These are phyloP conservation scores for Babesia gibsoni DNA, from an alignment of 169 alveolate species.

Conservation along the genomic window DNA sequence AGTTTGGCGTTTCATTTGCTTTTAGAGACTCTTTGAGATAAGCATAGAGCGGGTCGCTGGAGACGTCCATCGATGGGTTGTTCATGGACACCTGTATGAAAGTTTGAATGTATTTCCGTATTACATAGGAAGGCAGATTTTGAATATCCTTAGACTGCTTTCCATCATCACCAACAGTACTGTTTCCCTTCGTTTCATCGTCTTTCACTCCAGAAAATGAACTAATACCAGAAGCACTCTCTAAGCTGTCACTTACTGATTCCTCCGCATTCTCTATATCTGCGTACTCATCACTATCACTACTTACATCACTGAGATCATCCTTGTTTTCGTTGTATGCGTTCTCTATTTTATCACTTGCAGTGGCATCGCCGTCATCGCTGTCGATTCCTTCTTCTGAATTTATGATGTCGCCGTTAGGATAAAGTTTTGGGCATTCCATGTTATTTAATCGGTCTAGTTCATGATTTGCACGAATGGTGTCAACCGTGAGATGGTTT, in stretches of 20 bases:
- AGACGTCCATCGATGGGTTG: background rate
- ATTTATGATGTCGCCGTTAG: slow-evolving; percentile 4
- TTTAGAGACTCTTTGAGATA: background rate
- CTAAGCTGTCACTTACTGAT: too few species aligned
- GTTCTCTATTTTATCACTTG: background rate
- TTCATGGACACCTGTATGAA: slow-evolving; percentile 28
- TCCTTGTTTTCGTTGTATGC: background rate
- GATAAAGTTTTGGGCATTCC: slow-evolving; percentile 25
- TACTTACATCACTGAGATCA: slow-evolving; percentile 21
- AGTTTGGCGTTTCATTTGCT: background rate
- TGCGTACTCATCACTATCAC: background rate
- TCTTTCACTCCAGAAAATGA: too few species aligned
- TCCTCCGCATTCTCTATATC: background rate
- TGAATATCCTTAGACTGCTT: background rate
- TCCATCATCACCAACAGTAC: too few species aligned
- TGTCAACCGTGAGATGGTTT: slow-evolving; percentile 24
- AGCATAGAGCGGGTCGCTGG: background rate
- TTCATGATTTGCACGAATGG: slow-evolving; percentile 18
- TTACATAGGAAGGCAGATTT: background rate
- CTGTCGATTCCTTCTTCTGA: background rate
- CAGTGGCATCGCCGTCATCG: background rate
- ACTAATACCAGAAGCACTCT: too few species aligned
- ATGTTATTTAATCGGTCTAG: slow-evolving; percentile 1
- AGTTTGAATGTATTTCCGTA: background rate
- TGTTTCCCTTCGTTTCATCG: too few species aligned